These are phyloP conservation scores for Lenzites betulinus DNA, from an alignment of 768 basidiomycete genomes.

Conservation along the genomic window DNA sequence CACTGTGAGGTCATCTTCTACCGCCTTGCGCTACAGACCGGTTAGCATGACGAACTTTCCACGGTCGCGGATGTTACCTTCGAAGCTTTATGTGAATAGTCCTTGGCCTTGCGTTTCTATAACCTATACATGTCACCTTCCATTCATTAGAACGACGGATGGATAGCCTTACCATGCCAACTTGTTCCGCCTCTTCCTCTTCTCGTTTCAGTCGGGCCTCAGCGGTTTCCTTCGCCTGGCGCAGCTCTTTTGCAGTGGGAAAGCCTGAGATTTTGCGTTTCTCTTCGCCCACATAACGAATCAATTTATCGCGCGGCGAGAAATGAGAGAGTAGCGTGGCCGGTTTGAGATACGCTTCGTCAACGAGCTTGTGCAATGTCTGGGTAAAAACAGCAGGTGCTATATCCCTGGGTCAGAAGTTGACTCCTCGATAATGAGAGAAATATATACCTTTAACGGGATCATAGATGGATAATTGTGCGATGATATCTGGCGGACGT, in stretches of 20 bases:
- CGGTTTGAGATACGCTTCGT: constrained; percentile 72
- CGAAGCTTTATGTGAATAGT: constrained; percentile 47
- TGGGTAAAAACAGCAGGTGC: constrained; percentile 53
- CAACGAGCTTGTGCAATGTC: constrained; percentile 70
- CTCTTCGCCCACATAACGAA: constrained; percentile 80
- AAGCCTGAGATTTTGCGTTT: constrained; percentile 72
- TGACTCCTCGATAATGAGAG: background rate
- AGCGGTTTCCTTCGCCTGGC: constrained; percentile 69
- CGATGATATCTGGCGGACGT: constrained; percentile 68
- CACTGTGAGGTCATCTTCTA: constrained; percentile 55
- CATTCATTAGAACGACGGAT: too few species aligned
- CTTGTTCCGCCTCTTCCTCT: constrained; percentile 72
- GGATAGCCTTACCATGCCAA: constrained; percentile 60
- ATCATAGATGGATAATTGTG: constrained; percentile 51
- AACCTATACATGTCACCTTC: constrained; percentile 14
- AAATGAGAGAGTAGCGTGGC: constrained; percentile 76
- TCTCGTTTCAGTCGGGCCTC: constrained; percentile 63
- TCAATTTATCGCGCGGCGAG: constrained; percentile 78
- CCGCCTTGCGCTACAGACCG: constrained; percentile 42
- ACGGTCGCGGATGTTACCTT: constrained; percentile 45
- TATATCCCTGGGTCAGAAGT: constrained; percentile 26
- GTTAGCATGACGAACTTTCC: constrained; percentile 16
- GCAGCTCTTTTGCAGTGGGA: constrained; percentile 78
- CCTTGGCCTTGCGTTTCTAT: constrained; percentile 67
- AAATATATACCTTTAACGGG: constrained; percentile 32